Evolutionary conservation across 371 early-diverging fungal genomes (phyloP).

Genomic region (Apophysomyces variabilis): DNA sequence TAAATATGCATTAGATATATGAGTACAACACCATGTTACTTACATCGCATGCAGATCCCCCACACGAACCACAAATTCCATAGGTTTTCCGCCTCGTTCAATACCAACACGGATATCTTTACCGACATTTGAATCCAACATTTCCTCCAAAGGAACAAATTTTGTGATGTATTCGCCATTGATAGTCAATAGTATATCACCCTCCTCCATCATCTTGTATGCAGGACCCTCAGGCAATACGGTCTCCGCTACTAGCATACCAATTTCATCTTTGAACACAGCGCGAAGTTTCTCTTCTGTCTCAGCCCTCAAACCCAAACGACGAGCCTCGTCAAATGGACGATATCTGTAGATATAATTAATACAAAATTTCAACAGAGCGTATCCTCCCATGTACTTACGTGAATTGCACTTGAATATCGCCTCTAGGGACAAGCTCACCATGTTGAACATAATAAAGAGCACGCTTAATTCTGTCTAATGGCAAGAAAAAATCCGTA

Average conservation of each 20-base stretch:
- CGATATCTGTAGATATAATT: constrained; percentile 44
- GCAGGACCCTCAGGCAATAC: constrained; percentile 90
- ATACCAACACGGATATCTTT: constrained; percentile 63
- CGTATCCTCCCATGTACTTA: constrained; percentile 33
- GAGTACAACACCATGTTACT: constrained; percentile 19
- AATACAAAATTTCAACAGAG: background rate
- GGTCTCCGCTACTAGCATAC: constrained; percentile 84
- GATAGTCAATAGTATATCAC: constrained; percentile 85
- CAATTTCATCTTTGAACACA: constrained; percentile 78
- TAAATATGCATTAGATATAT: constrained; percentile 12
- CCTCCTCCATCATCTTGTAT: constrained; percentile 73
- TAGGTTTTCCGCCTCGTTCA: constrained; percentile 77
- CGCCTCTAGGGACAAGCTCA: constrained; percentile 82
- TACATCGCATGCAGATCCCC: constrained; percentile 78
- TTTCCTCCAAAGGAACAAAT: constrained; percentile 84
- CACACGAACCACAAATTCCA: constrained; percentile 63
- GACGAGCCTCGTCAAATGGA: constrained; percentile 77
- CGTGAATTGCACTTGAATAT: constrained; percentile 85
- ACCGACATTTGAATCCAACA: constrained; percentile 78
- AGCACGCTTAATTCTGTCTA: constrained; percentile 83
- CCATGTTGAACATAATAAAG: constrained; percentile 72
- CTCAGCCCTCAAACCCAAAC: constrained; percentile 67
- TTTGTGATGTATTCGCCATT: constrained; percentile 80
- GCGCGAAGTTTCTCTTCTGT: constrained; percentile 78
- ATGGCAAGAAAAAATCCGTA: constrained; percentile 93